Percentiles rank a stretch among this genome's conserved stretches.
These are phyloP conservation scores for Aspergillus versicolor DNA, from an alignment of 2,329 filamentous ascomycete genomes.

Conservation along the genomic window DNA sequence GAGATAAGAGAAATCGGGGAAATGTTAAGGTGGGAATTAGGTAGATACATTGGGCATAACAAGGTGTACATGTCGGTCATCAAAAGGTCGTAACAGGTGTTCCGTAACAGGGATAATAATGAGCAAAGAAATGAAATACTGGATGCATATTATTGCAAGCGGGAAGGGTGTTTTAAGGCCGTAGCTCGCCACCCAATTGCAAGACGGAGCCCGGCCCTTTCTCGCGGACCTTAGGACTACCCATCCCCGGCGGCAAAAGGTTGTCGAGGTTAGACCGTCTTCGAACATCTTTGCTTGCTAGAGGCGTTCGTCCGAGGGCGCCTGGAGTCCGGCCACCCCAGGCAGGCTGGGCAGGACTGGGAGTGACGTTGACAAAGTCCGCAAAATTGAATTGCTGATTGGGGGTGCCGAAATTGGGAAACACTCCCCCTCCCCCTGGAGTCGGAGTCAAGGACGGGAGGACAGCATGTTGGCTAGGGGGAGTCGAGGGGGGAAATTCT, in stretches of 20 bases:
- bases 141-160: too few species aligned
- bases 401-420: conserved; percentile 75
- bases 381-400: conserved; percentile 88
- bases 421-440: conserved; percentile 67
- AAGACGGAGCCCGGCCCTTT: conserved; percentile 59
- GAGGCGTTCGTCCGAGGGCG: conserved; percentile 64
- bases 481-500: conserved; percentile 68
- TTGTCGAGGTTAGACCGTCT: conserved; percentile 76
- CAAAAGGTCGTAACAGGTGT: conserved; percentile 20
- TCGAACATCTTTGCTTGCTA: conserved; percentile 66
- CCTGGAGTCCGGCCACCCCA: conserved; percentile 65
- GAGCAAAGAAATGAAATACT: conserved; percentile 9
- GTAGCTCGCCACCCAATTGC: conserved; percentile 65
- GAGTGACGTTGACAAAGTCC: conserved; percentile 96
- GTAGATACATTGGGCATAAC: conserved; percentile 23
- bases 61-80: conserved; percentile 22
- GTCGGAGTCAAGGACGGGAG: conserved; percentile 55
- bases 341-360: conserved; percentile 84
- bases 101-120: conserved; percentile 13
- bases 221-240: conserved; percentile 40
- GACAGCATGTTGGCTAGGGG: conserved; percentile 62
- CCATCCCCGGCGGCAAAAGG: conserved; percentile 56
- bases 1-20: conserved; percentile 6
- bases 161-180: conserved; percentile 39
- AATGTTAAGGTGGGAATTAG: conserved; percentile 7